phyloP scores from a whole-genome alignment of 257 asterid genomes.

The Solanum bukasovii region DNA sequence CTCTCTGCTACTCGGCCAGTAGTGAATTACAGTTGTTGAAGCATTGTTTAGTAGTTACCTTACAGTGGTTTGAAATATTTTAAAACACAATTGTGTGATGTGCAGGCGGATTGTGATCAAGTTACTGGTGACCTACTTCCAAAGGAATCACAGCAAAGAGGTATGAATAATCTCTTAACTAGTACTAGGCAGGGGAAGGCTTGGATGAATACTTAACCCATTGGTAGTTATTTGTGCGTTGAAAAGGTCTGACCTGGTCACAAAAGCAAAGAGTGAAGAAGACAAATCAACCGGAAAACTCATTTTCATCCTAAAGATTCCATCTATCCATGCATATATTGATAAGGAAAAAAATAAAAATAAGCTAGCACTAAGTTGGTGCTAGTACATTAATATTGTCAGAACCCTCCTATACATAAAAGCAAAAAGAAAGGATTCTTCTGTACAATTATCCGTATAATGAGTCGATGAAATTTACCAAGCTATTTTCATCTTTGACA shows the following conservation, averaged over 20 bases:
- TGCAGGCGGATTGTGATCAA: slow-evolving; percentile 97
- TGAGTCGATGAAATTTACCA: background rate
- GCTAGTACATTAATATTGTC: background rate
- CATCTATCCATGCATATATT: background rate
- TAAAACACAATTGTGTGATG: background rate
- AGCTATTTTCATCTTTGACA: background rate
- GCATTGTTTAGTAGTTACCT: background rate
- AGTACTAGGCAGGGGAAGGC: background rate
- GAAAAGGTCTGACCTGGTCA: background rate
- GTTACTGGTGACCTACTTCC: slow-evolving; percentile 88
- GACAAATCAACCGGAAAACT: background rate
- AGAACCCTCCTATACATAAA: background rate
- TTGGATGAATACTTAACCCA: background rate
- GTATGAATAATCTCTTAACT: slow-evolving; percentile 19
- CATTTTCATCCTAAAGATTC: background rate
- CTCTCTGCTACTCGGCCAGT: background rate
- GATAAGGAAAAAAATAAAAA: background rate
- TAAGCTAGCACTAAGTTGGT: background rate
- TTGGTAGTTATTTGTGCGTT: background rate
- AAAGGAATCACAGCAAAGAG: slow-evolving; percentile 98
- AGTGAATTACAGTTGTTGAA: background rate
- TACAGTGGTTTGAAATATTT: background rate
- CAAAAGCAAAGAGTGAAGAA: background rate
- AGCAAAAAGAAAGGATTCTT: background rate
- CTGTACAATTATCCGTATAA: background rate